These are phyloP conservation scores for Pichia sorboxylosa DNA, from an alignment of 1,139 yeast species.

Conservation along the genomic window DNA sequence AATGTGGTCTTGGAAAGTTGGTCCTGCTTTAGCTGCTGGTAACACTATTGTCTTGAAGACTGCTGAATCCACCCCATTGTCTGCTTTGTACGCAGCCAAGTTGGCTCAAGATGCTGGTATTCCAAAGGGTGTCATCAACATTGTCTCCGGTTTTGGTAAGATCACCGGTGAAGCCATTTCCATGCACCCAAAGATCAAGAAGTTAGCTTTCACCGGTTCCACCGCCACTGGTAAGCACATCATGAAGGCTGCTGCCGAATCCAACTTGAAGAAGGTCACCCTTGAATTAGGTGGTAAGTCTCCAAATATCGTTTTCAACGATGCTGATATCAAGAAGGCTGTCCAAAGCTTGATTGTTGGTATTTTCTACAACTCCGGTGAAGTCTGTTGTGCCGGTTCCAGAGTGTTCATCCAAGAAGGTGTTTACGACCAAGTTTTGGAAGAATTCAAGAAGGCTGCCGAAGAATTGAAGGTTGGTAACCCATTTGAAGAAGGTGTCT, in stretches of 20 bases:
- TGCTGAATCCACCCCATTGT: slow-evolving; percentile 69
- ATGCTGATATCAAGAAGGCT: slow-evolving; percentile 55
- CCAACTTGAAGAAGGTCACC: slow-evolving; percentile 61
- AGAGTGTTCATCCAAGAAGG: slow-evolving; percentile 70
- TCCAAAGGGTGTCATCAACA: slow-evolving; percentile 71
- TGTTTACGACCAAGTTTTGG: slow-evolving; percentile 53
- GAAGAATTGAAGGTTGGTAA: slow-evolving; percentile 54
- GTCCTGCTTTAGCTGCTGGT: slow-evolving; percentile 75
- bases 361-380: slow-evolving; percentile 73
- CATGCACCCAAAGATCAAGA: slow-evolving; percentile 57
- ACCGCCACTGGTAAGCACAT: slow-evolving; percentile 64
- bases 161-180: slow-evolving; percentile 66
- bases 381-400: slow-evolving; percentile 80
- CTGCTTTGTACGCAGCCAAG: slow-evolving; percentile 55
- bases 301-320: slow-evolving; percentile 65
- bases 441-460: slow-evolving; percentile 45
- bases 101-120: slow-evolving; percentile 58
- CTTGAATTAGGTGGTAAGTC: slow-evolving; percentile 83
- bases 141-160: slow-evolving; percentile 65
- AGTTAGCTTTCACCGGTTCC: slow-evolving; percentile 78
- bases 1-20: slow-evolving; percentile 74
- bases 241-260: slow-evolving; percentile 59
- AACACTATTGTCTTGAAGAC: slow-evolving; percentile 66
- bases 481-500: slow-evolving; percentile 55
- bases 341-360: slow-evolving; percentile 48